These are phyloP conservation scores for Pistacia vera DNA, from an alignment of 345 rosid genomes.

Conservation along the genomic window DNA sequence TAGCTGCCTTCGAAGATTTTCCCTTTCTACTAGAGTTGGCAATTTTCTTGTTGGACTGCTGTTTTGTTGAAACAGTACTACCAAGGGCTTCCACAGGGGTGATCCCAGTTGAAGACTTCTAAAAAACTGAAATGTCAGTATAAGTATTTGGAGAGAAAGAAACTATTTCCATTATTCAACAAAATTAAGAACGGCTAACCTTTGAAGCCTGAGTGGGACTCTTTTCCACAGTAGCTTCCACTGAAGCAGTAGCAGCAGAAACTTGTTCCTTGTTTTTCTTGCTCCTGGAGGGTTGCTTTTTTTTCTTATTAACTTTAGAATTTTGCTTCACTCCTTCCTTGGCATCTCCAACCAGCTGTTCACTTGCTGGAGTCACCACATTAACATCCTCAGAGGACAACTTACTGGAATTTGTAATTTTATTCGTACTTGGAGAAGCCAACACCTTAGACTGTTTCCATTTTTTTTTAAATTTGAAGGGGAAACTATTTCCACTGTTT, in stretches of 20 bases:
- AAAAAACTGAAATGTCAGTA: constrained; percentile 42
- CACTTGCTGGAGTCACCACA: constrained; percentile 29
- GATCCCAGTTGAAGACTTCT: constrained; percentile 35
- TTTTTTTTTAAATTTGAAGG: constrained; percentile 29
- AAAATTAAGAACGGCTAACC: constrained; percentile 37
- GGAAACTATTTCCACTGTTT: constrained; percentile 16
- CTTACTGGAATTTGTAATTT: neutral
- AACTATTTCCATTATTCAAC: constrained; percentile 17
- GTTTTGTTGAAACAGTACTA: constrained; percentile 42
- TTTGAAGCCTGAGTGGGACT: constrained; percentile 28
- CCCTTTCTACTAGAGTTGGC: constrained; percentile 31
- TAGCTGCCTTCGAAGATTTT: constrained; percentile 35
- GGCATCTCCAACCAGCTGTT: constrained; percentile 31
- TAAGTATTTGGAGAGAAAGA: constrained; percentile 18
- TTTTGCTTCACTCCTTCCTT: constrained; percentile 22
- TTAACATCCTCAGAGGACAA: constrained; percentile 8
- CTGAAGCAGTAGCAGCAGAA: constrained; percentile 28
- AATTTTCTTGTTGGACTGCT: constrained; percentile 40
- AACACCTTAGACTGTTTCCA: constrained; percentile 40
- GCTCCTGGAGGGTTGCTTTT: constrained; percentile 43
- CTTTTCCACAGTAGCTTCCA: constrained; percentile 23
- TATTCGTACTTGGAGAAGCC: constrained; percentile 26
- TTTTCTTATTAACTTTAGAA: constrained; percentile 32
- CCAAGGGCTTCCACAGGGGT: constrained; percentile 24
- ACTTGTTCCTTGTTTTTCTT: constrained; percentile 40